A percentile compares a stretch with the other conserved stretches of the same genome.
Conservation (phyloP, 805 yeast genomes). For the Candida easanensis region DNA sequence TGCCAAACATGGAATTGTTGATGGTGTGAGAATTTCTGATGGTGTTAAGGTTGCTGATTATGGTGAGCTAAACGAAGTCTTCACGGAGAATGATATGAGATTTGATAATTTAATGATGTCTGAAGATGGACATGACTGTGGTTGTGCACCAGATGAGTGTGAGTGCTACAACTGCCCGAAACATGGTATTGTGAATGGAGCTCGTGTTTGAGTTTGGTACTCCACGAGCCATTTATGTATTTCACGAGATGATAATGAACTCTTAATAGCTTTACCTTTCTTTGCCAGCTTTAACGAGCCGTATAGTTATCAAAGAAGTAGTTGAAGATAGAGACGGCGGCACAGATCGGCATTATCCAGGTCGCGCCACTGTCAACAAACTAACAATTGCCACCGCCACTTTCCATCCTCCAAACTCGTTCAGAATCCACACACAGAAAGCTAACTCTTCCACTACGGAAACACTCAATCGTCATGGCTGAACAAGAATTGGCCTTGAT, state of each 20-base stretch:
- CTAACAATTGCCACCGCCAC: slow-evolving; percentile 12
- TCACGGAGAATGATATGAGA: neutral
- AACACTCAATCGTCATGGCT: slow-evolving; percentile 19
- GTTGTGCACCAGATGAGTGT: slow-evolving; percentile 22
- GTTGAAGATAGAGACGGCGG: no score
- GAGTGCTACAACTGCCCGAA: slow-evolving; percentile 22
- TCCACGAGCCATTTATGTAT: no score
- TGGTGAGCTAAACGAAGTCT: neutral
- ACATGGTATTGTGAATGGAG: slow-evolving; percentile 24
- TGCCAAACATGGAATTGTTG: slow-evolving; percentile 22
- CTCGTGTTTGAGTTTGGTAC: neutral
- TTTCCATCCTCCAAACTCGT: neutral
- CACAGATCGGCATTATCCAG: neutral
- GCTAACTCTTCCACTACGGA: neutral
- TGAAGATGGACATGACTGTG: slow-evolving; percentile 21
- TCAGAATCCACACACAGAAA: neutral
- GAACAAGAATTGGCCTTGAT: slow-evolving; percentile 56
- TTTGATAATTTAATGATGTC: neutral
- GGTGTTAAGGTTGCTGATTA: slow-evolving; percentile 6
- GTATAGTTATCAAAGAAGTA: no score
- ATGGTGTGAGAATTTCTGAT: slow-evolving; percentile 23
- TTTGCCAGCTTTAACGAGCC: neutral
- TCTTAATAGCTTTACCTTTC: no score
- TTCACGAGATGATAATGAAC: no score
- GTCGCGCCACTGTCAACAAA: neutral